Base-by-base conservation (phyloP, 176 grass and related monocot genomes). In the Oryza australiensis region DNA sequence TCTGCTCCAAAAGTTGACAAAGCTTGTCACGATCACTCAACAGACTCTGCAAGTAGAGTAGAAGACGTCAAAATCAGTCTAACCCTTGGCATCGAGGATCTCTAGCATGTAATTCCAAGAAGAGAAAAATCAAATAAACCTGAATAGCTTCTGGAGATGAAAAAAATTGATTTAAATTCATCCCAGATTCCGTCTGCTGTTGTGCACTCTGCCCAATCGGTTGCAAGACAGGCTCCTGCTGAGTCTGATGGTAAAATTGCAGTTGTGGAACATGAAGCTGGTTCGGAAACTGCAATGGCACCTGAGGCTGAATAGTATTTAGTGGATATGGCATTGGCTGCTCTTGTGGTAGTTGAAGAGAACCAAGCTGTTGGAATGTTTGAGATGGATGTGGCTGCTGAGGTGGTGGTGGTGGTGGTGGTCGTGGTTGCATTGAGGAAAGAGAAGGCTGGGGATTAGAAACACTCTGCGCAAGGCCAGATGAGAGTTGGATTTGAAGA, bases 141-240 rank as follows among this genome's bases (percentile, higher is more conserved):
- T 98, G 95, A 62, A 98, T 98, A 64, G 95, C 95, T 89, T 98
- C 95, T 66, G 88, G 90, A 76, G 95, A 95, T 14, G 92, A 93
- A 83, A 98, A n/a, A 98, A 62, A 91, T 83, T 60, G 91, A 8
- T 93, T 89, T 75, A 98, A 90, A 76, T 89, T 89, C 15, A 94
- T 80, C 29, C 78, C 92, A 23, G 81, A 62, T 14, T 91, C 87
- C 43, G 64, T 81, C 65, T 87, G 92, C 73, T 94, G 92, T 72
- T 87, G 89, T 32, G 75, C 15, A 89, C 72, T 71, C 42, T 89
- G 92, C 34, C 34, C 34, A 35, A 87, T 12, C 30, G 86, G 12
- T 77, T 94, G 92, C 30, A 71, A 77, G 35, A 81, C 57, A 73
- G 80, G 70, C 80, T 93, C 92, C 79, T 91, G 95, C 69, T 94